Evolutionary conservation across 768 basidiomycete genomes (phyloP).

Genomic region (Mycena belliarum): DNA sequence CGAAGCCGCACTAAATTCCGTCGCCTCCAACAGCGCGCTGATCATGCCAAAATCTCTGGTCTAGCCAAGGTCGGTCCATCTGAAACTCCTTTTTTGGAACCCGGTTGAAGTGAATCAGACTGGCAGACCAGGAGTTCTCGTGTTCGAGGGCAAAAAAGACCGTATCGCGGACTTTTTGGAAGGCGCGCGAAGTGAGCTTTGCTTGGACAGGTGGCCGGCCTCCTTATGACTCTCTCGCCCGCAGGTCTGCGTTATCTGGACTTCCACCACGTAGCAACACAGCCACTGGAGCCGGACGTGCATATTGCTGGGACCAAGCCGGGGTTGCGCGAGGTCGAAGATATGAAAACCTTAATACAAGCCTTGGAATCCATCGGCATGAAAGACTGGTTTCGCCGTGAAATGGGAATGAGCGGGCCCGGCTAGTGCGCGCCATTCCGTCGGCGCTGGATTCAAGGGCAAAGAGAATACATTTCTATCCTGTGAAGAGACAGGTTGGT

Average conservation of each 20-base stretch:
- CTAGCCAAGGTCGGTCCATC: slow-evolving; percentile 36
- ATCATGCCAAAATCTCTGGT: slow-evolving; percentile 39
- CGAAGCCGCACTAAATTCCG: slow-evolving; percentile 42
- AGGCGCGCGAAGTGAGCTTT: slow-evolving; percentile 35
- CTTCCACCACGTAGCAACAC: slow-evolving; percentile 43
- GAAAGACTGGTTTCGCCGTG: slow-evolving; percentile 39
- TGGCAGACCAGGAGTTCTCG: slow-evolving; percentile 44
- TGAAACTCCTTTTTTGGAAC: neutral
- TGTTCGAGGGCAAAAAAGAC: slow-evolving; percentile 39
- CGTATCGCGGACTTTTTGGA: slow-evolving; percentile 39
- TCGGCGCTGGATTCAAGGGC: no score
- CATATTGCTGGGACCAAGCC: slow-evolving; percentile 28
- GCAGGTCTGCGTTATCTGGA: slow-evolving; percentile 44
- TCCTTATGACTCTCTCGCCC: no score
- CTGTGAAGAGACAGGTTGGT: neutral
- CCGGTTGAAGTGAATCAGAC: slow-evolving; percentile 26
- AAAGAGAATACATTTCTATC: slow-evolving; percentile 7
- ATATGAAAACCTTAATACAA: slow-evolving; percentile 36
- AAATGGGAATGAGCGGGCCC: slow-evolving; percentile 35
- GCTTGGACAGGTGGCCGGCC: neutral
- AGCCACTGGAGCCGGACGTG: slow-evolving; percentile 23
- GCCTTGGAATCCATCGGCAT: slow-evolving; percentile 33
- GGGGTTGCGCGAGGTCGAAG: slow-evolving; percentile 38
- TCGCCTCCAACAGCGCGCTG: slow-evolving; percentile 39
- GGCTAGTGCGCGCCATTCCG: neutral